Evolutionary conservation across 1,139 yeast genomes (phyloP).

Genomic region (Blastobotrys arbuscula): DNA sequence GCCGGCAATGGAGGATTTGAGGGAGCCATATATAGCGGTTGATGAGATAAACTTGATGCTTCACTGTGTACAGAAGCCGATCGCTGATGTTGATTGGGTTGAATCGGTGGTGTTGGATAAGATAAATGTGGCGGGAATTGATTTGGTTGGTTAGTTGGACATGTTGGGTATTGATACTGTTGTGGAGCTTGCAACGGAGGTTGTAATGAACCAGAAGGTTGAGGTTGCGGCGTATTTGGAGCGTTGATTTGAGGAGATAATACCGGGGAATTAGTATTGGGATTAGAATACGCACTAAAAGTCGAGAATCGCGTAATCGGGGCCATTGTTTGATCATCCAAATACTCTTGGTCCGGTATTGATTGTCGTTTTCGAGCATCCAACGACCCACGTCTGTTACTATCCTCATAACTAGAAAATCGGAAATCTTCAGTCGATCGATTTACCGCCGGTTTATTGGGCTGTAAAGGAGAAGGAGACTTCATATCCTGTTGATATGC

Average conservation of each 20-base stretch:
- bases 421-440: constrained; percentile 5
- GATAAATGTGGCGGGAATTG: not conserved
- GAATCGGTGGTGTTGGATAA: not conserved
- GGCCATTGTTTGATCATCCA: not conserved
- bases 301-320: constrained; percentile 3
- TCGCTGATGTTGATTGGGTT: constrained; percentile 5
- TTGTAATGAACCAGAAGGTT: not conserved
- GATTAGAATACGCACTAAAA: not conserved
- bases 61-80: constrained; percentile 11
- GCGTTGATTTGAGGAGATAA: constrained; percentile 1
- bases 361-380: constrained; percentile 2
- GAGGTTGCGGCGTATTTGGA: constrained; percentile 8
- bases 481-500: constrained; percentile 3
- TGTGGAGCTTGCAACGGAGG: constrained; percentile 1
- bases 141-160: not conserved
- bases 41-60: constrained; percentile 7
- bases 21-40: constrained; percentile 14
- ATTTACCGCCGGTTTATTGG: not conserved
- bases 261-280: not conserved
- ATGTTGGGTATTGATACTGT: constrained; percentile 4
- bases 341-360: not conserved
- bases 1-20: not conserved
- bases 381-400: not conserved
- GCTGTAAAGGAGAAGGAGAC: constrained; percentile 4
- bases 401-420: not conserved